phyloP scores from a whole-genome alignment of 331 rosid species.

The Arachis monticola region DNA sequence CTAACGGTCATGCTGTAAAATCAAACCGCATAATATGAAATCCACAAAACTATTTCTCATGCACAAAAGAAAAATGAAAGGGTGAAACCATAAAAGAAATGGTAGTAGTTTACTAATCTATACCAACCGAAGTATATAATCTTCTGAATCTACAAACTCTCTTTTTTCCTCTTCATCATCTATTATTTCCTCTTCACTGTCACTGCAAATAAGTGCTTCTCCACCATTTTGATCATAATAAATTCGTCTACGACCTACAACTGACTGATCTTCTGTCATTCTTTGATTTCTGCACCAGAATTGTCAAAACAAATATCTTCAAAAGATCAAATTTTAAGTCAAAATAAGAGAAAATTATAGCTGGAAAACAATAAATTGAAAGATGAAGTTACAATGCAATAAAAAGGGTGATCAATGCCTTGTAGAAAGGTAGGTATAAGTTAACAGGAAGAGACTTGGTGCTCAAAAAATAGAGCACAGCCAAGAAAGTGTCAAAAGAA shows the following conservation, averaged over 20 bases:
- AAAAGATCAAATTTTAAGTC: conserved; percentile 22
- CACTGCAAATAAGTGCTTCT: conserved; percentile 98
- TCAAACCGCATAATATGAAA: conserved; percentile 39
- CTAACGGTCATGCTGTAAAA: conserved; percentile 75
- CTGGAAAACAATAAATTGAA: conserved; percentile 20
- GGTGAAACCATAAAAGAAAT: conserved; percentile 37
- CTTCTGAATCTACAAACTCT: conserved; percentile 86
- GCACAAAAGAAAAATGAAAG: conserved; percentile 14
- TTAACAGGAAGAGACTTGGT: conserved; percentile 13
- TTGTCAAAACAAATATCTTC: conserved; percentile 31
- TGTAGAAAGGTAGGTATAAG: conserved; percentile 1
- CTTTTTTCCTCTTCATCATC: conserved; percentile 97
- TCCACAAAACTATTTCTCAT: conserved; percentile 38
- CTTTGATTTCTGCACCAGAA: conserved; percentile 86
- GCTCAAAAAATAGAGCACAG: conserved; percentile 14
- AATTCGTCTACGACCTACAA: conserved; percentile 94
- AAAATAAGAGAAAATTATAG: conserved; percentile 25
- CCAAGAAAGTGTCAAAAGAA: background rate
- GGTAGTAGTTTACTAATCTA: conserved; percentile 39
- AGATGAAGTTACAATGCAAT: conserved; percentile 8
- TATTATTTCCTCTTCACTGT: conserved; percentile 89
- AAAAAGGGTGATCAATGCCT: background rate
- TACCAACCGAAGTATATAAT: conserved; percentile 89
- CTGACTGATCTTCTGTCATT: conserved; percentile 99
- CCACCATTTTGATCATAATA: conserved; percentile 98